Conservation (phyloP, 495 filamentous ascomycete genomes). For the Pseudoneurospora amorphoporcata region DNA sequence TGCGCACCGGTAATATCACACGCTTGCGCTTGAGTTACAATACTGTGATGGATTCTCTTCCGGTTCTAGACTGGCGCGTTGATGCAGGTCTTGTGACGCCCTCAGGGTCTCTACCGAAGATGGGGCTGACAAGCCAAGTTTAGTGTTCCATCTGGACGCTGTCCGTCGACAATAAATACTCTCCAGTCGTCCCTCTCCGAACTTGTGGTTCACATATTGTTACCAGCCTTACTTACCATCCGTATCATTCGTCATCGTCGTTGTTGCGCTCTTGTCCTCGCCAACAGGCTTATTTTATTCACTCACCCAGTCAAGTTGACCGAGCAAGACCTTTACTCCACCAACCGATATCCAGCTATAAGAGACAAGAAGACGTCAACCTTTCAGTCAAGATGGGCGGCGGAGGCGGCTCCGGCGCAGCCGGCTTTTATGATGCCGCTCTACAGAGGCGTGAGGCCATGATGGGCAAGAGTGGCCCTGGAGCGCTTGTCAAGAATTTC, state of each 20-base stretch:
- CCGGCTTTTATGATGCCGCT: constrained; percentile 49
- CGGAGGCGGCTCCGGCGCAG: constrained; percentile 26
- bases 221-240: neutral
- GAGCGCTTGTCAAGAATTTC: constrained; percentile 56
- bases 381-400: constrained; percentile 19
- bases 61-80: neutral
- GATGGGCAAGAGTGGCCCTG: constrained; percentile 52
- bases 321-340: neutral
- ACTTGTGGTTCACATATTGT: neutral
- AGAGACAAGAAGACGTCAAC: neutral
- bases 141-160: neutral
- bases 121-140: neutral
- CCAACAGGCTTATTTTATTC: neutral
- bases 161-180: neutral
- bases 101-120: neutral
- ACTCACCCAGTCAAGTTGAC: neutral
- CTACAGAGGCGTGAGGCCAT: constrained; percentile 53
- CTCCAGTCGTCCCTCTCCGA: neutral
- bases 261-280: neutral
- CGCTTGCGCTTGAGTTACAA: neutral
- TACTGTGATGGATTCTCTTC: neutral
- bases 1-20: constrained; percentile 3
- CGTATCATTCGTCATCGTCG: neutral
- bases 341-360: neutral
- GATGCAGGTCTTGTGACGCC: neutral